Percentiles rank a stretch among this genome's conserved stretches.
phyloP scores from a whole-genome alignment of 306 rosid species.

The Albizia julibrissin region DNA sequence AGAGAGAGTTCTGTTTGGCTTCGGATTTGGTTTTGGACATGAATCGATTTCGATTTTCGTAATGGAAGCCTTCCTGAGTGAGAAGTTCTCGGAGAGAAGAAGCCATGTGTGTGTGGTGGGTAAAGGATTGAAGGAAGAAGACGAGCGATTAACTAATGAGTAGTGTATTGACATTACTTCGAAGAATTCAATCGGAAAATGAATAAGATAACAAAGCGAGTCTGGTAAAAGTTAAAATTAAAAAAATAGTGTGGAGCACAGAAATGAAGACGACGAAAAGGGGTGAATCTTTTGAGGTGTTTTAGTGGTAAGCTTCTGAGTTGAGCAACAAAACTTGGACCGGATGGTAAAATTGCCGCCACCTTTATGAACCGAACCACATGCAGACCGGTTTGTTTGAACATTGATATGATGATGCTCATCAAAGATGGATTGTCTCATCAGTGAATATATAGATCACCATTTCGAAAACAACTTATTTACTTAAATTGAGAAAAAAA shows the following conservation, averaged over 20 bases:
- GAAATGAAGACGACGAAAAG: slow-evolving; percentile 27
- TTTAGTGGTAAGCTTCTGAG: neutral
- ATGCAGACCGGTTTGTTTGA: neutral
- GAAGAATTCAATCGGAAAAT: slow-evolving; percentile 25
- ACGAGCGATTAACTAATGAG: neutral
- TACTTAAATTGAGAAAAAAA: no score
- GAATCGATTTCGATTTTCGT: slow-evolving; percentile 23
- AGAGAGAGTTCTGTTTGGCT: slow-evolving; percentile 38
- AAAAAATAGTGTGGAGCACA: neutral
- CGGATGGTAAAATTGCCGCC: neutral
- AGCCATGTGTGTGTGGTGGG: slow-evolving; percentile 42
- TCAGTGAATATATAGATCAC: no score
- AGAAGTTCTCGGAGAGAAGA: slow-evolving; percentile 74
- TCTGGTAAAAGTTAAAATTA: slow-evolving; percentile 3
- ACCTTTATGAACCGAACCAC: neutral
- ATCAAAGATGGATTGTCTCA: no score
- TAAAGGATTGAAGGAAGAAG: slow-evolving; percentile 33
- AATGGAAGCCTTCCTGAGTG: slow-evolving; percentile 57
- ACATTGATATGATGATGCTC: no score
- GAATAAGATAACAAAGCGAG: slow-evolving; percentile 28
- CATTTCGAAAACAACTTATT: no score
- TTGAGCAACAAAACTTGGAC: slow-evolving; percentile 1
- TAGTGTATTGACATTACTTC: slow-evolving; percentile 25
- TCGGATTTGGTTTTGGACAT: slow-evolving; percentile 27
- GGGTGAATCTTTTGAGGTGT: slow-evolving; percentile 34